Percentiles rank a stretch among this genome's conserved stretches.
phyloP scores from a whole-genome alignment of 208 protist genomes.

The Trypanosoma mega region DNA sequence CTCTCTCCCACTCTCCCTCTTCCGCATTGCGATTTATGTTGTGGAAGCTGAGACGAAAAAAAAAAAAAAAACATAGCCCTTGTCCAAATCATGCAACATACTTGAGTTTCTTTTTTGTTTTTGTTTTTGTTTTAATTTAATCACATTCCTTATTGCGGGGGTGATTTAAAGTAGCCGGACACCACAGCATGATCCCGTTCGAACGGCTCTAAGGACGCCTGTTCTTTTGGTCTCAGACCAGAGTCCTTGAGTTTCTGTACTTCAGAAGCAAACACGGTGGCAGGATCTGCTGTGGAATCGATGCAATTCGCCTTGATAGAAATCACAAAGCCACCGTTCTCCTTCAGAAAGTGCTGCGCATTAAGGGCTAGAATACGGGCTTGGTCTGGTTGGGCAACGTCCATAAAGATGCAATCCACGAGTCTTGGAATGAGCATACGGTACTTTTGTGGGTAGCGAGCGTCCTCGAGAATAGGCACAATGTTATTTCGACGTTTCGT shows the following conservation, averaged over 20 bases:
- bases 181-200: constrained; percentile 99
- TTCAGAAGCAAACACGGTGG: constrained; percentile 97
- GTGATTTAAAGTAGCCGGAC: constrained; percentile 75
- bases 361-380: constrained; percentile 99
- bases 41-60: background rate
- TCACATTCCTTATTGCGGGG: constrained; percentile 37
- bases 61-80: constrained; percentile 7
- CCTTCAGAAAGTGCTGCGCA: constrained; percentile 99
- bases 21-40: constrained; percentile 1
- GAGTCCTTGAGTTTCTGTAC: constrained; percentile 95
- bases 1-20: background rate
- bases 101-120: background rate
- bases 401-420: constrained; percentile 99
- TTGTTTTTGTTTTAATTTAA: background rate
- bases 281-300: constrained; percentile 97
- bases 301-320: constrained; percentile 99
- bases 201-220: constrained; percentile 99
- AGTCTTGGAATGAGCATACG: constrained; percentile 98
- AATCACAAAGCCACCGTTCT: constrained; percentile 98
- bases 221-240: constrained; percentile 97
- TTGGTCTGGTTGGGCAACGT: constrained; percentile 99
- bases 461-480: constrained; percentile 99
- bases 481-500: constrained; percentile 99
- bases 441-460: constrained; percentile 99
- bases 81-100: too few species aligned